Percentiles rank a stretch among this genome's conserved stretches.
These are phyloP conservation scores for Debaryomyces prosopidis DNA, from an alignment of 805 yeast species.

Conservation along the genomic window DNA sequence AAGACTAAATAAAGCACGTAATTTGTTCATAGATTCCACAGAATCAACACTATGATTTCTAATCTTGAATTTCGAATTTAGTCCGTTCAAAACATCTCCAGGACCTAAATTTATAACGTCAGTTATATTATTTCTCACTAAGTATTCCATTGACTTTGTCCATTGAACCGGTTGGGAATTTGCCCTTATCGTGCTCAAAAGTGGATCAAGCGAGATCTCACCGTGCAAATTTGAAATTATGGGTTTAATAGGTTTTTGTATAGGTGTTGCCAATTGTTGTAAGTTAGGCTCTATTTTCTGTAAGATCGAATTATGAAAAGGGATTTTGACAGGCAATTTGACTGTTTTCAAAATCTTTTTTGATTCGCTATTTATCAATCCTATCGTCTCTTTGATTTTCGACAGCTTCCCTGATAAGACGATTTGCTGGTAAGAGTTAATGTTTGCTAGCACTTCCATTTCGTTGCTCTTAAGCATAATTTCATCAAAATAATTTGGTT, in stretches of 20 bases:
- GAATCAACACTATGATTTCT: constrained; percentile 8
- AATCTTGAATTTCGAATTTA: constrained; percentile 17
- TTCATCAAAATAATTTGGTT: constrained; percentile 19
- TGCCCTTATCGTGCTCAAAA: constrained; percentile 35
- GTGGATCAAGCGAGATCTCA: constrained; percentile 16
- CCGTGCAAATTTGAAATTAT: constrained; percentile 42
- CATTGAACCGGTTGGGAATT: constrained; percentile 48
- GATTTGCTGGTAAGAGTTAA: constrained; percentile 43
- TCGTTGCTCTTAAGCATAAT: constrained; percentile 18
- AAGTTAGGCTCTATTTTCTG: constrained; percentile 36
- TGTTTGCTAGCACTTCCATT: constrained; percentile 44
- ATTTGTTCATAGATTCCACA: constrained; percentile 5
- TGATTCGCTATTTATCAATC: constrained; percentile 12
- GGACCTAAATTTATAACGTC: constrained; percentile 39
- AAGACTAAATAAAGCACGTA: not conserved
- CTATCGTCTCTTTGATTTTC: constrained; percentile 23
- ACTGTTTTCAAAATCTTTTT: constrained; percentile 24
- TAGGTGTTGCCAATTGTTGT: constrained; percentile 13
- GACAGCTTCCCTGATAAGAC: constrained; percentile 44
- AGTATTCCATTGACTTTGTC: constrained; percentile 31
- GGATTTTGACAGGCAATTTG: constrained; percentile 46
- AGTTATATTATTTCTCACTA: constrained; percentile 14
- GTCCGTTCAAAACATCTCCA: constrained; percentile 31
- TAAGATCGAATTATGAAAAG: constrained; percentile 50
- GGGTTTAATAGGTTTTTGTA: constrained; percentile 21